Conservation (phyloP, 2,329 filamentous ascomycete genomes). For the Sarocladium strictum region DNA sequence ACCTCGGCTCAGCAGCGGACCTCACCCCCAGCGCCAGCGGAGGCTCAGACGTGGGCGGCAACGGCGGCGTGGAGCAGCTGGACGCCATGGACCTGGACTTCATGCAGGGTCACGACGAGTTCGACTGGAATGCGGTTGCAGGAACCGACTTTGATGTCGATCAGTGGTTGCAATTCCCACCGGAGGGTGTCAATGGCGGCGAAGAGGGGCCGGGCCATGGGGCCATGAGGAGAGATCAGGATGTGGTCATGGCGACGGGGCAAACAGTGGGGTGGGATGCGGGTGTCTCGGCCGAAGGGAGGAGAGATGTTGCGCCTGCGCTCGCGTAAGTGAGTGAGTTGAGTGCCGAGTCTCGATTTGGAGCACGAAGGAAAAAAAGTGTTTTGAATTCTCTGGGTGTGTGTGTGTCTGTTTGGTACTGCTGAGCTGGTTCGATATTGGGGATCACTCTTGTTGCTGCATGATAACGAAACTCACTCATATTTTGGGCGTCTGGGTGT, state of each 20-base stretch:
- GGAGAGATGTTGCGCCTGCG: background rate
- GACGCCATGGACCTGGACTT: conserved; percentile 40
- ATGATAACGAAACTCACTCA: conserved; percentile 5
- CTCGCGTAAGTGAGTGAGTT: background rate
- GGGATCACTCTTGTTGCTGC: background rate
- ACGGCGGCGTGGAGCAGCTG: conserved; percentile 22
- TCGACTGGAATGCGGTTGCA: conserved; percentile 48
- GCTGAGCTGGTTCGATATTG: background rate
- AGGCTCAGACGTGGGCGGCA: conserved; percentile 30
- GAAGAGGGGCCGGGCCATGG: conserved; percentile 31
- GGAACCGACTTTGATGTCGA: conserved; percentile 52
- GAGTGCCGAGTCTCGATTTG: background rate
- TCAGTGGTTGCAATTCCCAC: conserved; percentile 53
- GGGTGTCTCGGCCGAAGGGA: background rate
- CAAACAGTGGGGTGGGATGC: conserved; percentile 3
- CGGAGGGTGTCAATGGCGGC: conserved; percentile 36
- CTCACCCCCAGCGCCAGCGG: conserved; percentile 41
- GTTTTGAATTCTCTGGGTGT: background rate
- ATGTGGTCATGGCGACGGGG: conserved; percentile 18
- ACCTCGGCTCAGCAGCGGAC: conserved; percentile 31
- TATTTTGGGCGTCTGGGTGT: background rate
- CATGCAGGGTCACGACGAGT: conserved; percentile 39
- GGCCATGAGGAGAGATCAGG: conserved; percentile 11
- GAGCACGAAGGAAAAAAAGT: background rate
- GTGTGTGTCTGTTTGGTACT: background rate